Base-by-base conservation (phyloP, 345 rosid genomes). In the Gossypium sturtianum region DNA sequence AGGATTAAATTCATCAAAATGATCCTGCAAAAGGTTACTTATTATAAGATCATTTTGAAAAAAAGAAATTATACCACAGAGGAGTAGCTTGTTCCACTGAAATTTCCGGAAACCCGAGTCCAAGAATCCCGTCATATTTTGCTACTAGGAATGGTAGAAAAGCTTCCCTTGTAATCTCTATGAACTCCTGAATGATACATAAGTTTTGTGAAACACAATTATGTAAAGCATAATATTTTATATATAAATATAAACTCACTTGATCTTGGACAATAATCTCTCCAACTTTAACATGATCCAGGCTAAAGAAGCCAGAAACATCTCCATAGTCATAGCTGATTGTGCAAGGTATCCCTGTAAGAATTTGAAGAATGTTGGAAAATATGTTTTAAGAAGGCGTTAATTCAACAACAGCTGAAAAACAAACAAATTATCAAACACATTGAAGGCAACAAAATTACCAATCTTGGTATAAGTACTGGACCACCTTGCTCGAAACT, bases 391-490 rank as follows among this genome's bases (percentile, higher is more conserved):
- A 19, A 20, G 20, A 70, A 70, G 45, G 20, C 47, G 7, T 34
- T 34, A 34, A 52, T 29, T 9, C 65, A 57, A 60, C 13, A 45
- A 23, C 67, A 45, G 34, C 67, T 19, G 47, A 34, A 49, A 34
- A 49, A 64, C 15, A 6, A 57, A 58, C 43, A 15, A 13, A 16
- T 16, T 25, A 12, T 27, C 23, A 51, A 69, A 9, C 45, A 57
- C 9, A 9, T 9, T 13, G 45, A 1, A 52, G 27, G 77, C 48
- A 41, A 48, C 47, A 59, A 69, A 68, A 44, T 78, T 85, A 87
- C 93, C 93, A 69, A 85, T 83, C 87, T 80, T 83, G 62, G 80
- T 83, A 49, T 89, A 89, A 20, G 88, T 85, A 45, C 76, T 77
- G 22, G 93, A 89, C 23, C 79, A 75, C 77, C 82, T 79, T 38